Evolutionary conservation across 164 flowering plant genomes (phyloP).

Genomic region (Vitis cinerea): DNA sequence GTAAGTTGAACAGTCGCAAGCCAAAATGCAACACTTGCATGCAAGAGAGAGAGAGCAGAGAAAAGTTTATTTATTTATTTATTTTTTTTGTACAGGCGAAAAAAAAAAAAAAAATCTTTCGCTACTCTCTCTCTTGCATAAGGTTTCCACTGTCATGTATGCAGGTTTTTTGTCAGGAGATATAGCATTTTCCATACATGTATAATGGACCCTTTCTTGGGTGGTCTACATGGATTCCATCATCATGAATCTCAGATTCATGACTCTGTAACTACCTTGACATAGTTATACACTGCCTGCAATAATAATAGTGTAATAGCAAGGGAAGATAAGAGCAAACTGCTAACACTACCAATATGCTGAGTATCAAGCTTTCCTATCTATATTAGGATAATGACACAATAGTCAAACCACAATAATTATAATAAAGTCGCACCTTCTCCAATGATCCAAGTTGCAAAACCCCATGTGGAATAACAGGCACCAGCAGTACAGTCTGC

Average conservation of each 20-base stretch:
- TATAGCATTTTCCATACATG: too few relatives aligned
- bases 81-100: background rate
- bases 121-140: too few relatives aligned
- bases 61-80: too few relatives aligned
- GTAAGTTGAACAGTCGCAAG: background rate
- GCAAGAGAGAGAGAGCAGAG: background rate
- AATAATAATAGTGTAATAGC: background rate
- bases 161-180: too few relatives aligned
- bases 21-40: background rate
- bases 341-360: background rate
- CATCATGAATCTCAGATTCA: background rate
- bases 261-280: background rate
- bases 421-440: constrained; percentile 44
- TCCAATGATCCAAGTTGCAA: constrained; percentile 83
- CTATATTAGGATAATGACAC: background rate
- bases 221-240: too few relatives aligned
- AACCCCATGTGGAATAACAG: constrained; percentile 78
- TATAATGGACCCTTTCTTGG: too few relatives aligned
- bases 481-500: constrained; percentile 86
- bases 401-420: background rate
- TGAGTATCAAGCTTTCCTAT: background rate
- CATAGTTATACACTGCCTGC: background rate
- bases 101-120: too few relatives aligned
- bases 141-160: too few relatives aligned
- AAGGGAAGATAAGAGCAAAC: background rate